A percentile compares a stretch with the other conserved stretches of the same genome.
phyloP scores from a whole-genome alignment of 163 green algal genomes.

The Scenedesmus sp. region DNA sequence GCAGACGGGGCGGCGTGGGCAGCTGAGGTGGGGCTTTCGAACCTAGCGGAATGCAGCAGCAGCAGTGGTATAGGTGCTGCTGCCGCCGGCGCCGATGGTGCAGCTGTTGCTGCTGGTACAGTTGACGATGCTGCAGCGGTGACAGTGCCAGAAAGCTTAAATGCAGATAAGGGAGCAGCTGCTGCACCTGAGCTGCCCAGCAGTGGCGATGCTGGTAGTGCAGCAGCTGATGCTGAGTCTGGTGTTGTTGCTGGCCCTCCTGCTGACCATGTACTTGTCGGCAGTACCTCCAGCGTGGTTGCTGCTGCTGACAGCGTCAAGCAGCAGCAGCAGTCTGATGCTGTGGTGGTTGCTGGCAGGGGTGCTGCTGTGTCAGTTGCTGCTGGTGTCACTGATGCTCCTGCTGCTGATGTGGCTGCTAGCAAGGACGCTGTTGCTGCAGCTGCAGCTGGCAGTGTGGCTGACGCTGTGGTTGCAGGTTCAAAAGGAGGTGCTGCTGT shows the following conservation, averaged over 20 bases:
- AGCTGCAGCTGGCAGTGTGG: not conserved
- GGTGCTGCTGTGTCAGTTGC: not conserved
- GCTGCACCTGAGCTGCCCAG: not conserved
- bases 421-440: not conserved
- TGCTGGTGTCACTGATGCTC: constrained; percentile 10
- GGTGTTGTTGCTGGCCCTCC: not conserved
- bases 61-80: not conserved
- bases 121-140: not conserved
- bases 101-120: not conserved
- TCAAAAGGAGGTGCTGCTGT: constrained; percentile 12
- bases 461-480: not conserved
- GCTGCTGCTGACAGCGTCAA: not conserved
- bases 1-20: not conserved
- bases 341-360: not conserved
- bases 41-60: not conserved
- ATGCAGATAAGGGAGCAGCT: not conserved
- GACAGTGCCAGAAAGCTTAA: not conserved
- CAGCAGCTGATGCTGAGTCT: not conserved
- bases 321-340: not conserved
- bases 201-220: not conserved
- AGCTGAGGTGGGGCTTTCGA: not conserved
- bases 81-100: too few species aligned
- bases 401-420: not conserved
- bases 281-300: not conserved
- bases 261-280: not conserved